Percentiles rank a stretch among this genome's conserved stretches.
These are phyloP conservation scores for Amniculicola lignicola DNA, from an alignment of 495 filamentous ascomycete genomes.

Conservation along the genomic window DNA sequence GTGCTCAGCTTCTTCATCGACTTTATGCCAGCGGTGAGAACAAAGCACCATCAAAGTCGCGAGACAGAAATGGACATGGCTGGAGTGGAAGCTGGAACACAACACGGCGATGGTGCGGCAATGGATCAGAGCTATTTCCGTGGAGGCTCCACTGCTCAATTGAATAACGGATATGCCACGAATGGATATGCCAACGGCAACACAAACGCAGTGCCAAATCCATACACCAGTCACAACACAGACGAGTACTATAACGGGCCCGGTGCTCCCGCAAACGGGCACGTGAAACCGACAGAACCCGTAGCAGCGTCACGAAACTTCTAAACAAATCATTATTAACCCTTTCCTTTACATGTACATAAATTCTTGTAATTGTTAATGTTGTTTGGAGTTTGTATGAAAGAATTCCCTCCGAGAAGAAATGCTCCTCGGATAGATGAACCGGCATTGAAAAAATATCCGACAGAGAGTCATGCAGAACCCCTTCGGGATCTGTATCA, in stretches of 20 bases:
- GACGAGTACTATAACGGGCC: constrained; percentile 17
- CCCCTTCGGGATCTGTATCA: no score
- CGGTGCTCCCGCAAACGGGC: not conserved
- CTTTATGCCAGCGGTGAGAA: constrained; percentile 72
- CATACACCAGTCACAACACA: constrained; percentile 7
- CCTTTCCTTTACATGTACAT: no score
- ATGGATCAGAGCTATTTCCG: constrained; percentile 12
- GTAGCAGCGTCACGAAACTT: constrained; percentile 34
- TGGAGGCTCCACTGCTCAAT: constrained; percentile 12
- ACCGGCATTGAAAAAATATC: no score
- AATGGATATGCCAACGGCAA: constrained; percentile 26
- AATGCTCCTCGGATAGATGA: no score
- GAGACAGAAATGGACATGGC: constrained; percentile 43
- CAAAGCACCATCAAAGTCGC: constrained; percentile 48
- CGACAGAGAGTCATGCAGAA: no score
- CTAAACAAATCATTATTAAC: no score
- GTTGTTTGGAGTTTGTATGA: no score
- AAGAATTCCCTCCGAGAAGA: no score
- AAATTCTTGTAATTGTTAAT: no score
- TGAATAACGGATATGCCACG: constrained; percentile 22
- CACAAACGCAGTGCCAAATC: constrained; percentile 13
- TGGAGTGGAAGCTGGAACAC: constrained; percentile 17
- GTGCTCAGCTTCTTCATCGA: constrained; percentile 86
- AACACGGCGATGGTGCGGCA: constrained; percentile 10
- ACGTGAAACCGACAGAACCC: not conserved